Evolutionary conservation across 768 basidiomycete species (phyloP), one percentile per base, ranked within the genome.

Genomic region (Phlebiopsis gigantea): DNA sequence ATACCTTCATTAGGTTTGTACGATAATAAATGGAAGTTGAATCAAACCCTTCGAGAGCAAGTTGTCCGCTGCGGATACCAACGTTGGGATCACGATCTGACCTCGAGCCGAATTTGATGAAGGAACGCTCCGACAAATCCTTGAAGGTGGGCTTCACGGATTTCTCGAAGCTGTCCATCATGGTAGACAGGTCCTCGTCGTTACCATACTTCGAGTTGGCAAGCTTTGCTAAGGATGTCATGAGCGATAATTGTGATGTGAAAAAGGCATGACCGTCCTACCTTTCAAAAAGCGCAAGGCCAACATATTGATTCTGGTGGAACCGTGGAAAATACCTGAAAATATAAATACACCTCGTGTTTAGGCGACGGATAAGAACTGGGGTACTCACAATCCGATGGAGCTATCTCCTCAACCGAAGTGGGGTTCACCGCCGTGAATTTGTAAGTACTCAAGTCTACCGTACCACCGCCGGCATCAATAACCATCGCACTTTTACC

Each of bases 391-490:
- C 73, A 72, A 48, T 69, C 70, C 41, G 69, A 63, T 31, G 69
- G 67, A 15, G 67, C 65, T 44, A 76, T 66, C 59, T 77, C 74
- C 42, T 79, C 66, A n/a, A 77, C 66, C 12, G 48, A 22, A 7
- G 39, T 5, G 24, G n/a, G 43, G 2, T 10, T 12, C 14, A 22
- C 12, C 9, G 15, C 46, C 10, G 25, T 24, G 25, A 63, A 53
- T 12, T 19, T 21, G 69, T 67, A 76, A 53, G 71, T 74, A 60
- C 79, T 80, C 43, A 76, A 42, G 50, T 76, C 76, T 4, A 75
- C 66, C 3, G 73, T 77, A 3, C 73, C 71, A 22, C 78, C 77
- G 8, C 81, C 81, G 10, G 78, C 79, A 61, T 83, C 81, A 8
- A 82, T 72, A 17, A 83, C 64, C 22, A 79, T 71, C 6, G 80